Percentiles rank a stretch among this genome's conserved stretches.
phyloP scores from a whole-genome alignment of 2,329 filamentous ascomycete species.

The Parafenestella ontariensis region DNA sequence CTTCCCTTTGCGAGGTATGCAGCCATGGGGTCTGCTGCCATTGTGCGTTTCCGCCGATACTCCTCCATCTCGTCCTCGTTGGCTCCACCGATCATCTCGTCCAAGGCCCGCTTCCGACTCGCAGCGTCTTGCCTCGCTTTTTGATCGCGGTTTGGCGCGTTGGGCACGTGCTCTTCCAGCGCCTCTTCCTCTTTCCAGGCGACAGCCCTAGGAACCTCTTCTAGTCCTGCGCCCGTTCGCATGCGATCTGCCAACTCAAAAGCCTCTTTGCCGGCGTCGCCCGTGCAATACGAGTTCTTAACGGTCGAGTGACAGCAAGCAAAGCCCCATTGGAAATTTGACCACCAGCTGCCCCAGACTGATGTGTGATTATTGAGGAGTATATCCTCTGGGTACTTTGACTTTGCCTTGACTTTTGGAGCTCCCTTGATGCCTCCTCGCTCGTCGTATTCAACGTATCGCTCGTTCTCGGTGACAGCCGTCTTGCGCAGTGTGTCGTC shows the following conservation, averaged over 20 bases:
- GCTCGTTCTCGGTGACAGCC: slow-evolving; percentile 79
- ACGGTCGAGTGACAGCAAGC: slow-evolving; percentile 91
- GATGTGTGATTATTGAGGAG: slow-evolving; percentile 88
- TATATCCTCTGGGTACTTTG: slow-evolving; percentile 91
- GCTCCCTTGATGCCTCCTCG: slow-evolving; percentile 88
- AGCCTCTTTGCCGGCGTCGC: slow-evolving; percentile 82
- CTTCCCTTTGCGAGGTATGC: slow-evolving; percentile 70
- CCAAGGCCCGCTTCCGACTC: slow-evolving; percentile 74
- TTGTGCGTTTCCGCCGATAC: slow-evolving; percentile 77
- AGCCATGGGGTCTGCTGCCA: slow-evolving; percentile 86
- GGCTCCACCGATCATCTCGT: slow-evolving; percentile 79
- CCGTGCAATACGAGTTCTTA: slow-evolving; percentile 98
- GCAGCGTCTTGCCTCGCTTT: slow-evolving; percentile 51
- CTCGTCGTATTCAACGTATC: slow-evolving; percentile 94
- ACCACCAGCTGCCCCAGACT: slow-evolving; percentile 98
- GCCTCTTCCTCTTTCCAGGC: slow-evolving; percentile 54
- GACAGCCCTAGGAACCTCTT: slow-evolving; percentile 49
- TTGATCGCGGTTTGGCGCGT: slow-evolving; percentile 50
- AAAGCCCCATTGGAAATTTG: slow-evolving; percentile 94
- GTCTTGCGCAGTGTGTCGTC: slow-evolving; percentile 70
- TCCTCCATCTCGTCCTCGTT: slow-evolving; percentile 86
- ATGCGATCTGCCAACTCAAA: slow-evolving; percentile 77
- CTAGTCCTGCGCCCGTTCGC: slow-evolving; percentile 57
- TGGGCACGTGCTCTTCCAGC: slow-evolving; percentile 52
- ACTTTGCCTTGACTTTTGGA: slow-evolving; percentile 76